Conservation (phyloP, 768 basidiomycete genomes). For the Mrakia blollopis region DNA sequence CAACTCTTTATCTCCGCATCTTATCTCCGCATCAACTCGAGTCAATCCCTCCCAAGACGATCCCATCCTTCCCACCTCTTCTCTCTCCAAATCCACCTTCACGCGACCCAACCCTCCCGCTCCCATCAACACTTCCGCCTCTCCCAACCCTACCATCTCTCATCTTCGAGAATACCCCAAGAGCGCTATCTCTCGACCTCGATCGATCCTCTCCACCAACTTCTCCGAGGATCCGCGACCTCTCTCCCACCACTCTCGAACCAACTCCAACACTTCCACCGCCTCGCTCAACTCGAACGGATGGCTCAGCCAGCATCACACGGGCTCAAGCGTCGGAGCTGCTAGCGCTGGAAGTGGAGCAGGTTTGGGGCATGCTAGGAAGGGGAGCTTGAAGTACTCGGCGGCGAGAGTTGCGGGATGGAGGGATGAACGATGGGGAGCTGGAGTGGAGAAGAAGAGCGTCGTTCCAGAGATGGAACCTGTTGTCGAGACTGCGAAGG, state of each 20-base stretch:
- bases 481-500: background rate
- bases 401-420: slow-evolving; percentile 9
- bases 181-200: background rate
- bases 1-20: background rate
- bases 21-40: background rate
- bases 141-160: background rate
- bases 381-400: slow-evolving; percentile 12
- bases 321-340: background rate
- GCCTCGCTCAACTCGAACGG: background rate
- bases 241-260: slow-evolving; percentile 5
- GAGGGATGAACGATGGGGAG: slow-evolving; percentile 3
- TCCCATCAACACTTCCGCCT: background rate
- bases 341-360: background rate
- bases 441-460: background rate
- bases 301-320: background rate
- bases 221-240: background rate
- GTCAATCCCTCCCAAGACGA: background rate
- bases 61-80: background rate
- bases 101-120: slow-evolving; percentile 1
- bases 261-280: background rate
- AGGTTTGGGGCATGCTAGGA: background rate
- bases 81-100: background rate
- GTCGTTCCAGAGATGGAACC: background rate
- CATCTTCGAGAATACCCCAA: background rate
- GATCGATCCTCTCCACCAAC: background rate